Base-by-base conservation (phyloP, 306 rosid genomes). In the Ochetophila trinervis region DNA sequence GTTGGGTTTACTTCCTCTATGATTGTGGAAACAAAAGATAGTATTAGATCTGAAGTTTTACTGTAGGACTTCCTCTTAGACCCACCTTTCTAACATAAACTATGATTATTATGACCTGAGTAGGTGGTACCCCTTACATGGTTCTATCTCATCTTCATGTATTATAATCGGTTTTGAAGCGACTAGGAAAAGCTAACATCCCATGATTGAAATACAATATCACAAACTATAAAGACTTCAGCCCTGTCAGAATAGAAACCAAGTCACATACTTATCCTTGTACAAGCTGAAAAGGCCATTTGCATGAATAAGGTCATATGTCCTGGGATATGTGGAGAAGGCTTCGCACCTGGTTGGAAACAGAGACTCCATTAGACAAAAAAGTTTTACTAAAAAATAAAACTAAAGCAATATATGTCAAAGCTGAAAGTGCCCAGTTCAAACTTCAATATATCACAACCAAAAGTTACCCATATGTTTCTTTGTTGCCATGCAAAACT, bases 281-380 rank as follows among this genome's bases (percentile, higher is more conserved):
- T 90, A 87, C 73, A 87, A 71, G 88, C 85, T 83, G 88, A 90
- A 90, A 67, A 90, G 47, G 37, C 83, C 89, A 78, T 83, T 76
- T 51, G 95, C 91, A 67, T 90, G 97, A 72, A 90, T 90, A 56
- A 87, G 90, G 75, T 87, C 96, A 60, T 87, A 90, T 12, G 97
- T 87, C 76, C 97, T 81, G n/a, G 95, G 97, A 85, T 90, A 90
- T 20, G 97, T 87, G 56, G 97, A 90, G 78, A 87, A 90, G 57
- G 84, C 91, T 72, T 90, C 95, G 65, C 95, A 87, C 95, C 95
- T 90, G 83, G 58, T 10, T 65, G 55, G 66, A 77, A 48, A 57
- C 8, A 50, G n/a, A 66, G 45, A 36, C 37, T 62, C 19, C 54
- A 65, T 23, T 50, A 66, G 60, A 60, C 35, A 50, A 53, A 62